Evolutionary conservation across 768 basidiomycete species (phyloP).

Genomic region (Antrodiella citrinella): DNA sequence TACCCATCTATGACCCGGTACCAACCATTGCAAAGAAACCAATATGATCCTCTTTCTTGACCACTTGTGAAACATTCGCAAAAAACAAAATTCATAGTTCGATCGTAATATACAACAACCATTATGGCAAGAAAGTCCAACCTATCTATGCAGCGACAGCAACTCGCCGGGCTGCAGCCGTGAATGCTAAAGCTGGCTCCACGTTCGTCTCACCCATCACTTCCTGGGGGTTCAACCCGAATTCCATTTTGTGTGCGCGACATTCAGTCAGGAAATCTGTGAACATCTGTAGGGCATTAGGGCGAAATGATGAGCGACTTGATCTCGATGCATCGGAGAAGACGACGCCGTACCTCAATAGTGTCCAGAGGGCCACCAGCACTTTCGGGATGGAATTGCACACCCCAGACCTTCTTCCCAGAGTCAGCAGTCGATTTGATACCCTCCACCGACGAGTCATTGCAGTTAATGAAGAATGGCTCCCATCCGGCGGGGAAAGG

Average conservation of each 20-base stretch:
- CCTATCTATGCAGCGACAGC: constrained; percentile 23
- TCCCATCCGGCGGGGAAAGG: constrained; percentile 97
- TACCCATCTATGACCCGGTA: not conserved
- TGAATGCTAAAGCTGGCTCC: constrained; percentile 9
- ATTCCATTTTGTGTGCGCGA: constrained; percentile 41
- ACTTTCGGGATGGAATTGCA: constrained; percentile 99
- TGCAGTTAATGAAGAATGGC: constrained; percentile 99
- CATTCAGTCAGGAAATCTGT: constrained; percentile 86
- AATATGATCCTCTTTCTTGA: not conserved
- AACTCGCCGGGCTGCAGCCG: constrained; percentile 13
- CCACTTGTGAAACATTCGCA: not conserved
- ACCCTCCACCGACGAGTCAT: constrained; percentile 97
- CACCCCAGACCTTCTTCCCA: constrained; percentile 92
- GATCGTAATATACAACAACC: not conserved
- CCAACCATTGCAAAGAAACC: not conserved
- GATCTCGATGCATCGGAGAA: not conserved
- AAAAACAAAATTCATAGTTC: not conserved
- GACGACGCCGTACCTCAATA: constrained; percentile 62
- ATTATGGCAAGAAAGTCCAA: too few species aligned
- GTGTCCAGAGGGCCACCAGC: constrained; percentile 98
- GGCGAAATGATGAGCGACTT: not conserved
- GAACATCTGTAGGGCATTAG: constrained; percentile 92
- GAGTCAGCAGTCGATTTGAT: constrained; percentile 91
- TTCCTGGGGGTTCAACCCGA: constrained; percentile 9
- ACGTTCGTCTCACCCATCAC: constrained; percentile 17